These are phyloP conservation scores for Cadophora sp. DNA, from an alignment of 2,329 filamentous ascomycete genomes.

Conservation along the genomic window DNA sequence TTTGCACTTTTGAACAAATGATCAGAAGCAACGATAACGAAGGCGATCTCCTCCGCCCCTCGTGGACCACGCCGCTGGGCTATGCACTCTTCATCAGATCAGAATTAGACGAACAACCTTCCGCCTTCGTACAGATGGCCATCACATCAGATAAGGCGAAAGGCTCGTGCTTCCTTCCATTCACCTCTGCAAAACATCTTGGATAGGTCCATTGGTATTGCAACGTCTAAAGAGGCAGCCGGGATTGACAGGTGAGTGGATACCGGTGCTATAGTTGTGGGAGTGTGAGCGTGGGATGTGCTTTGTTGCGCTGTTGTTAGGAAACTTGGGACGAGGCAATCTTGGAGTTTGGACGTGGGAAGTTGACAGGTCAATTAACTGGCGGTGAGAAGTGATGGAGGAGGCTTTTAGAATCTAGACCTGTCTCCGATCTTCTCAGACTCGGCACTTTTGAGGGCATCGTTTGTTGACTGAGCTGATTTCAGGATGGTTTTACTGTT, in stretches of 20 bases:
- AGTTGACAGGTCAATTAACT: constrained; percentile 4
- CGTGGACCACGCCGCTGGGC: background rate
- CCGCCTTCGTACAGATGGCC: background rate
- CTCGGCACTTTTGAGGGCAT: background rate
- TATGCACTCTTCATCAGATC: background rate
- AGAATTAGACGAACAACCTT: background rate
- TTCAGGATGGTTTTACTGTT: background rate
- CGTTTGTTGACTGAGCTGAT: background rate
- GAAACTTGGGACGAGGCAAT: constrained; percentile 12
- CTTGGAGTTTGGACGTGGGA: constrained; percentile 2
- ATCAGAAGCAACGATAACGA: background rate
- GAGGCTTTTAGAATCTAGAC: constrained; percentile 6
- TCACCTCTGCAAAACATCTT: background rate
- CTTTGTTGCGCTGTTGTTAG: background rate
- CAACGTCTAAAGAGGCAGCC: background rate
- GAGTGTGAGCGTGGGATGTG: background rate
- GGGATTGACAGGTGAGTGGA: constrained; percentile 7
- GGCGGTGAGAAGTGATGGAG: constrained; percentile 1
- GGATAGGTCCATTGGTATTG: background rate
- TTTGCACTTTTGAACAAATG: background rate
- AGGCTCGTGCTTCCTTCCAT: background rate
- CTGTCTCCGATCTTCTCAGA: background rate
- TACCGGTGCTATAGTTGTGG: constrained; percentile 9
- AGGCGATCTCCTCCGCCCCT: background rate
- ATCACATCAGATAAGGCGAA: constrained; percentile 5